Percentiles rank a stretch among this genome's conserved stretches.
These are phyloP conservation scores for Colletotrichum sp. DNA, from an alignment of 2,329 filamentous ascomycete genomes.

Conservation along the genomic window DNA sequence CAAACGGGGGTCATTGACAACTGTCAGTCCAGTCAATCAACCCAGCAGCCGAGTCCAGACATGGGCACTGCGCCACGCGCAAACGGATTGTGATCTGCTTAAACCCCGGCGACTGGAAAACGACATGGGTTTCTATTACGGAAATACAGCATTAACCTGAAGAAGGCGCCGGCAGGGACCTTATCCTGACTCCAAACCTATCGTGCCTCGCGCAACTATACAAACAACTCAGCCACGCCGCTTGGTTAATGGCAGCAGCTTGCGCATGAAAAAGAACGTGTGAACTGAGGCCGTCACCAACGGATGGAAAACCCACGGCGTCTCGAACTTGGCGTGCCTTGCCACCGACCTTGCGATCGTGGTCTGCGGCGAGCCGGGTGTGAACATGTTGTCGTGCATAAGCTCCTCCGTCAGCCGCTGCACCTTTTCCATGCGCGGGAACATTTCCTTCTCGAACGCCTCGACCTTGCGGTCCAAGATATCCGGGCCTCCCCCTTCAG, in stretches of 20 bases:
- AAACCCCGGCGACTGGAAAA: neutral
- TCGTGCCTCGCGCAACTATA: neutral
- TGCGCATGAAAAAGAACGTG: constrained; percentile 30
- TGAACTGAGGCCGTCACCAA: constrained; percentile 32
- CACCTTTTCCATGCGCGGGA: constrained; percentile 38
- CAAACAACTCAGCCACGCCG: neutral
- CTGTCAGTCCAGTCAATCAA: neutral
- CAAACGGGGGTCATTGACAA: neutral
- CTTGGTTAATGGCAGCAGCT: neutral
- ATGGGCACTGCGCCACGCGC: neutral
- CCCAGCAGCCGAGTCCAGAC: neutral
- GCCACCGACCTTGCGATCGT: constrained; percentile 42
- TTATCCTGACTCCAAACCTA: constrained; percentile 8
- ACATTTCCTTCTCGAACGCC: constrained; percentile 44
- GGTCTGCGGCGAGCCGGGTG: constrained; percentile 46
- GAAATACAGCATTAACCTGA: constrained; percentile 3
- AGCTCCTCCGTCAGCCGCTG: constrained; percentile 49
- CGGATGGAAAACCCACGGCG: constrained; percentile 35
- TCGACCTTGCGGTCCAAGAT: constrained; percentile 37
- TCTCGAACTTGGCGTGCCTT: constrained; percentile 34
- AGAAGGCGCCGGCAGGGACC: neutral
- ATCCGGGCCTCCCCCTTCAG: constrained; percentile 25
- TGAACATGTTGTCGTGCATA: constrained; percentile 53
- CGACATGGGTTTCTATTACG: constrained; percentile 6
- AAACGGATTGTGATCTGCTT: neutral